A percentile compares a stretch with the other conserved stretches of the same genome.
Conservation (phyloP, 768 basidiomycete species). For the Serpula lacrymans region DNA sequence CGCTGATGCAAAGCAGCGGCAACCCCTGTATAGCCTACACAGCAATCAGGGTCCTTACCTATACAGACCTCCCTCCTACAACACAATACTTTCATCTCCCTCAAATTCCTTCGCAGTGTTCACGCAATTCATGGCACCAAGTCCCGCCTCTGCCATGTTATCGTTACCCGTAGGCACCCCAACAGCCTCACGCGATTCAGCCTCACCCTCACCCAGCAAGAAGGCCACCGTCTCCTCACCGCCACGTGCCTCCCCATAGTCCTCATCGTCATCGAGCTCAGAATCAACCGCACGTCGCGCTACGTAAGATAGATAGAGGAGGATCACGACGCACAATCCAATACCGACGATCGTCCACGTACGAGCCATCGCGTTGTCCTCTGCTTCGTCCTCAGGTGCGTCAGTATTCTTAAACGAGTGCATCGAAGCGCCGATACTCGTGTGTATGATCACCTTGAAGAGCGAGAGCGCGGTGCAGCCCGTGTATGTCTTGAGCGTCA, state of each 20-base stretch:
- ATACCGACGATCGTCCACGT: conserved; percentile 71
- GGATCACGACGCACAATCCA: conserved; percentile 65
- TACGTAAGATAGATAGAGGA: conserved; percentile 77
- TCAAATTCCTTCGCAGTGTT: too few relatives aligned
- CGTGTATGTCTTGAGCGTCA: conserved; percentile 76
- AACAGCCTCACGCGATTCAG: conserved; percentile 10
- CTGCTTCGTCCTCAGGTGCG: conserved; percentile 31
- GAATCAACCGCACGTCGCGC: conserved; percentile 68
- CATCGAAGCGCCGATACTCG: conserved; percentile 81
- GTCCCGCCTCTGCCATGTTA: conserved; percentile 49
- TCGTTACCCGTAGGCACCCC: conserved; percentile 16
- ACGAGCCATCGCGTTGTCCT: conserved; percentile 43
- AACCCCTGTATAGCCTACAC: too few relatives aligned
- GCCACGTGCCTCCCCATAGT: conserved; percentile 19
- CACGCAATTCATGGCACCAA: too few relatives aligned
- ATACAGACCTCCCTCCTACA: too few relatives aligned
- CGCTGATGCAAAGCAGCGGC: too few relatives aligned
- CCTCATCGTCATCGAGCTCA: conserved; percentile 45
- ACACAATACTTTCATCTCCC: too few relatives aligned
- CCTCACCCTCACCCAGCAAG: conserved; percentile 33
- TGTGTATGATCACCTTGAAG: conserved; percentile 90
- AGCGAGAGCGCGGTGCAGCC: conserved; percentile 78
- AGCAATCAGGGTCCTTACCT: too few relatives aligned
- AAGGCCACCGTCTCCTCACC: conserved; percentile 55
- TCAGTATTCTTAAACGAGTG: conserved; percentile 77